Evolutionary conservation across 73 alveolate genomes (phyloP), one percentile per base, ranked within the genome.

Genomic region (Effrenium voratum): DNA sequence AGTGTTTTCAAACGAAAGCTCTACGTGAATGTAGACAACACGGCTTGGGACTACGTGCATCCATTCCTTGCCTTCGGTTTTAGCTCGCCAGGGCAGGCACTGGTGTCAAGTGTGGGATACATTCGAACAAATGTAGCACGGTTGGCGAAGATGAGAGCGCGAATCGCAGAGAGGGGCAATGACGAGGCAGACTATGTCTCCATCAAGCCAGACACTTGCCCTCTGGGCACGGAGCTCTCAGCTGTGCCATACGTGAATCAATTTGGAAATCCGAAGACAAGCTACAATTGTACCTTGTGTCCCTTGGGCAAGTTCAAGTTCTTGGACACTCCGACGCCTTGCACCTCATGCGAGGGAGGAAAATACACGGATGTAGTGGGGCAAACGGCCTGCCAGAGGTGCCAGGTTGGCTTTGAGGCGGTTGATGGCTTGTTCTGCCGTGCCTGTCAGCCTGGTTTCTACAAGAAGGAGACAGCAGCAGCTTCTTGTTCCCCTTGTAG

Each of bases 11-110:
- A 30, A 75, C 88, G 98, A 45, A 16, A 50, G 46, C 73, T 91
- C 46, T 91, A 19, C 91, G 72, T 91, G 98, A 91, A 91, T 47
- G 98, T 91, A 45, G 98, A 91, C 90, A 73, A 91, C 70, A 32
- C 28, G 55, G 90, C 87, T 19, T 91, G 98, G 98, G 98, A 91
- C 79, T 60, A 75, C 0, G 98, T 91, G n/a, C 73, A 73, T 40
- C 98, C 98, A 28, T 91, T 41, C 84, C 90, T 91, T 5, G 34
- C 28, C 75, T 49, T n/a, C n/a, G 98, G 98, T 43, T 91, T 91
- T 79, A 72, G 79, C 44, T 30, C 40, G 36, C 79, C 46, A 40
- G 97, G 97, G 3, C 94, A 85, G 46, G 43, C 38, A 1, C 55
- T 45, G 57, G 98, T 91, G 26, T 19, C 90, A 1, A 52, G 26